These are phyloP conservation scores for Waitea zeae DNA, from an alignment of 1,284 basidiomycete species.

Conservation along the genomic window DNA sequence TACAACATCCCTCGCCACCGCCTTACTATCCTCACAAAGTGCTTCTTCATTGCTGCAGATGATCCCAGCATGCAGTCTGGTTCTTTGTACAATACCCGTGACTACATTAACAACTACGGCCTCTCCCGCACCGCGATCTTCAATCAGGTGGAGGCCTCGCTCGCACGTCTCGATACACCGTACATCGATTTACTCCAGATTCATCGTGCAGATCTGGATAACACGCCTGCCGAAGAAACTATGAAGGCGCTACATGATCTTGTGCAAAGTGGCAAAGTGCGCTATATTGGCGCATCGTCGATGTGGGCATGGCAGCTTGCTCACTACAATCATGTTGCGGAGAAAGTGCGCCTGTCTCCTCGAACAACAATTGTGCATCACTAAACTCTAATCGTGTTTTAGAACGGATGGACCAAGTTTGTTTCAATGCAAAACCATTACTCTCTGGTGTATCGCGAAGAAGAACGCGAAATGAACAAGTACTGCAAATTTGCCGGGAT, in stretches of 20 bases:
- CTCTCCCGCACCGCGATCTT: slow-evolving; percentile 25
- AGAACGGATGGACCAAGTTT: slow-evolving; percentile 13
- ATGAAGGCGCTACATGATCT: slow-evolving; percentile 29
- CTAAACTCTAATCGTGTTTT: slow-evolving; percentile 3
- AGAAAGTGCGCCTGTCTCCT: not conserved
- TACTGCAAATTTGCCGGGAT: slow-evolving; percentile 10
- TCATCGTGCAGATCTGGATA: slow-evolving; percentile 20
- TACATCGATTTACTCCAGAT: slow-evolving; percentile 31
- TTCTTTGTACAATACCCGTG: slow-evolving; percentile 9
- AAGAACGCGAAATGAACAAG: slow-evolving; percentile 10
- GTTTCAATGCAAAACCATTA: slow-evolving; percentile 19
- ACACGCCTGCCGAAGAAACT: slow-evolving; percentile 19
- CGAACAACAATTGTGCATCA: slow-evolving; percentile 7
- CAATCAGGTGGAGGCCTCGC: slow-evolving; percentile 24
- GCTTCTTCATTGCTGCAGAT: not conserved
- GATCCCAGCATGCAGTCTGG: not conserved
- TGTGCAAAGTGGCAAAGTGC: slow-evolving; percentile 21
- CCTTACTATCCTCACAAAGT: not conserved
- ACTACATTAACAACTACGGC: slow-evolving; percentile 25
- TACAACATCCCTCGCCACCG: not conserved
- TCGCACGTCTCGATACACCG: slow-evolving; percentile 21
- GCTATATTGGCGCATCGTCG: slow-evolving; percentile 26
- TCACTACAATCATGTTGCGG: not conserved
- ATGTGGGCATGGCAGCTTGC: slow-evolving; percentile 24
- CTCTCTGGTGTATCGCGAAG: slow-evolving; percentile 15